phyloP scores from a whole-genome alignment of 176 grass and related monocot genomes.

The Lolium rigidum region DNA sequence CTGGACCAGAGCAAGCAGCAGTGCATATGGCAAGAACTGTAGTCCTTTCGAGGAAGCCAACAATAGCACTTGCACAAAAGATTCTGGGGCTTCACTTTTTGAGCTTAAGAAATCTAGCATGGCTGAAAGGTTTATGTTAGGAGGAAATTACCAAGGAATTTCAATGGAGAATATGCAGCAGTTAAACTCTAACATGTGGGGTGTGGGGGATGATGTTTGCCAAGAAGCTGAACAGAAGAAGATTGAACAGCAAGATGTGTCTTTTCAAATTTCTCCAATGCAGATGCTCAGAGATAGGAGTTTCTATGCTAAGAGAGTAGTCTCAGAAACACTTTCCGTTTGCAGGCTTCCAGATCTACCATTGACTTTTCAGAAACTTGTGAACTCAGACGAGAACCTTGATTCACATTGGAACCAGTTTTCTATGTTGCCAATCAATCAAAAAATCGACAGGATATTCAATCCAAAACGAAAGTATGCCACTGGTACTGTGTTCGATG shows the following conservation, averaged over 20 bases:
- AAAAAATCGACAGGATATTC: constrained; percentile 55
- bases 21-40: constrained; percentile 14
- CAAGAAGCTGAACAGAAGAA: constrained; percentile 31
- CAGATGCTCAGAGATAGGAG: constrained; percentile 55
- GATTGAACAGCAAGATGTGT: constrained; percentile 29
- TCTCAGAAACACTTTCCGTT: constrained; percentile 55
- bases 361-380: constrained; percentile 40
- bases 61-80: constrained; percentile 21
- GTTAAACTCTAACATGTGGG: constrained; percentile 36
- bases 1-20: constrained; percentile 63
- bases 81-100: background rate
- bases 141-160: constrained; percentile 41
- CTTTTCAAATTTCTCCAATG: constrained; percentile 35
- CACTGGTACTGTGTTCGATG: background rate
- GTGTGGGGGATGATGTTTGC: constrained; percentile 13
- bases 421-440: constrained; percentile 62
- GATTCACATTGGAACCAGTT: constrained; percentile 56
- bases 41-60: constrained; percentile 19
- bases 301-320: constrained; percentile 33
- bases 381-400: constrained; percentile 46
- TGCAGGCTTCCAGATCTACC: constrained; percentile 44
- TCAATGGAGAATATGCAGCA: constrained; percentile 22
- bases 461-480: constrained; percentile 49
- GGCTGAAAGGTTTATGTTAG: constrained; percentile 49
- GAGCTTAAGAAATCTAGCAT: constrained; percentile 49